Percentiles rank a stretch among this genome's conserved stretches.
These are phyloP conservation scores for Leccinellum rugosiceps DNA, from an alignment of 768 basidiomycete species.

Conservation along the genomic window DNA sequence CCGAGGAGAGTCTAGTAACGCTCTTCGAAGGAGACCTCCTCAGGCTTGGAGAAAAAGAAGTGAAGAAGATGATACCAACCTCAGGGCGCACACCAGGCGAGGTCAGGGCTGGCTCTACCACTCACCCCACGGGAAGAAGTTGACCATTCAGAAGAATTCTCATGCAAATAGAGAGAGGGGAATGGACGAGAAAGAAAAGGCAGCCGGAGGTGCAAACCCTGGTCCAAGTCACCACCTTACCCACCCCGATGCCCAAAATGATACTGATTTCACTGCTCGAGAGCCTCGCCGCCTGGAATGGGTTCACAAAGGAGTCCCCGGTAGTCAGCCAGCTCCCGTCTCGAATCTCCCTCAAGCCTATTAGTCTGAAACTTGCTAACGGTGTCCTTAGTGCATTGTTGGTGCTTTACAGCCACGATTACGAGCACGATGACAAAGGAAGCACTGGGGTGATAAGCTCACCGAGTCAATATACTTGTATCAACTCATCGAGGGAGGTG, in stretches of 20 bases:
- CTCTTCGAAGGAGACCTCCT: constrained; percentile 17
- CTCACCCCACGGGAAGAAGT: background rate
- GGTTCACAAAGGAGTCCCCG: constrained; percentile 15
- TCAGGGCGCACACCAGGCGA: constrained; percentile 40
- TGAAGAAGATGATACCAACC: constrained; percentile 2
- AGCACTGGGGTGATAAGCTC: constrained; percentile 19
- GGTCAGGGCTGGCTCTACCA: constrained; percentile 21
- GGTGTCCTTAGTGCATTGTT: constrained; percentile 67
- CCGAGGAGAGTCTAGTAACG: background rate
- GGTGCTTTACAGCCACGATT: constrained; percentile 48
- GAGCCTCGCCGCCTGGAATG: constrained; percentile 6
- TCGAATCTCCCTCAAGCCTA: constrained; percentile 1
- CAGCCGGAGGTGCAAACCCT: background rate
- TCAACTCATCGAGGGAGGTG: too few relatives aligned
- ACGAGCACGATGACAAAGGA: constrained; percentile 28
- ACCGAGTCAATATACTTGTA: too few relatives aligned
- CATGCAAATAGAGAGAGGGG: background rate
- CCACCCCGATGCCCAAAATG: constrained; percentile 9
- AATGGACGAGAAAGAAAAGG: constrained; percentile 12
- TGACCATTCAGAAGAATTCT: background rate
- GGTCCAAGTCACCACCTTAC: background rate
- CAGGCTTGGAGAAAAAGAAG: constrained; percentile 13
- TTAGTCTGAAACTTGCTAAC: constrained; percentile 29
- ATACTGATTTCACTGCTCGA: constrained; percentile 1
- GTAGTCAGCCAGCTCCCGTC: constrained; percentile 11